A percentile compares a stretch with the other conserved stretches of the same genome.
Evolutionary conservation across 768 basidiomycete species (phyloP).

Genomic region (Leccinum longicurvipes): DNA sequence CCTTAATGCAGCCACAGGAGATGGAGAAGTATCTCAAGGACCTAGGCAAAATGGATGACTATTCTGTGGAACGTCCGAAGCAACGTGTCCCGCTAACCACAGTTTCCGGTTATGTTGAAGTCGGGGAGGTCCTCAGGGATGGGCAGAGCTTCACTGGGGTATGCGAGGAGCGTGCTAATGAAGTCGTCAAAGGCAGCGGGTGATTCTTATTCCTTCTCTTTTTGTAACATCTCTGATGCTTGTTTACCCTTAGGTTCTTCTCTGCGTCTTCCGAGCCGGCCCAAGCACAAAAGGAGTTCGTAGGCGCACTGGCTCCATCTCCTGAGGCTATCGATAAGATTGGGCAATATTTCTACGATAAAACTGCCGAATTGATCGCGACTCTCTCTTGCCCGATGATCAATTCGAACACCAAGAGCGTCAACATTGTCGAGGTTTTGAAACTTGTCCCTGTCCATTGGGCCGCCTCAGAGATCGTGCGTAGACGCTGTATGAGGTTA

Average conservation of each 20-base stretch:
- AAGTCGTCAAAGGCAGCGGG: conserved; percentile 61
- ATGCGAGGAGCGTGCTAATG: conserved; percentile 48
- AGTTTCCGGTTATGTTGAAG: conserved; percentile 47
- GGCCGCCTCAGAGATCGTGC: conserved; percentile 66
- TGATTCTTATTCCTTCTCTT: conserved; percentile 25
- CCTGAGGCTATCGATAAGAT: conserved; percentile 49
- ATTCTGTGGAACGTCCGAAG: conserved; percentile 53
- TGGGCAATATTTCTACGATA: conserved; percentile 61
- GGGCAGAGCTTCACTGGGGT: conserved; percentile 43
- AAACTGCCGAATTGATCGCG: conserved; percentile 56
- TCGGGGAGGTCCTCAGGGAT: conserved; percentile 51
- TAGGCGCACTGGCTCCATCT: conserved; percentile 44
- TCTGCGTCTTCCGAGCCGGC: conserved; percentile 43
- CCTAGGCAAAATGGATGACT: conserved; percentile 50
- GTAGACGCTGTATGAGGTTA: conserved; percentile 19
- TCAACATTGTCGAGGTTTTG: conserved; percentile 72
- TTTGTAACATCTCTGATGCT: neutral
- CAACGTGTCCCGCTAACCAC: conserved; percentile 22
- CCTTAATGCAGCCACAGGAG: conserved; percentile 73
- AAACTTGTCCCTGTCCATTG: conserved; percentile 64
- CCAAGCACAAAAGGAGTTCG: conserved; percentile 44
- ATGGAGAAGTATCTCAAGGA: conserved; percentile 62
- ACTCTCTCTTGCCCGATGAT: conserved; percentile 54
- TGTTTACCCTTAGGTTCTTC: conserved; percentile 50
- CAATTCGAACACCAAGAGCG: conserved; percentile 46